phyloP scores from a whole-genome alignment of 2,329 filamentous ascomycete genomes.

The Thielaviopsis ethacetica region DNA sequence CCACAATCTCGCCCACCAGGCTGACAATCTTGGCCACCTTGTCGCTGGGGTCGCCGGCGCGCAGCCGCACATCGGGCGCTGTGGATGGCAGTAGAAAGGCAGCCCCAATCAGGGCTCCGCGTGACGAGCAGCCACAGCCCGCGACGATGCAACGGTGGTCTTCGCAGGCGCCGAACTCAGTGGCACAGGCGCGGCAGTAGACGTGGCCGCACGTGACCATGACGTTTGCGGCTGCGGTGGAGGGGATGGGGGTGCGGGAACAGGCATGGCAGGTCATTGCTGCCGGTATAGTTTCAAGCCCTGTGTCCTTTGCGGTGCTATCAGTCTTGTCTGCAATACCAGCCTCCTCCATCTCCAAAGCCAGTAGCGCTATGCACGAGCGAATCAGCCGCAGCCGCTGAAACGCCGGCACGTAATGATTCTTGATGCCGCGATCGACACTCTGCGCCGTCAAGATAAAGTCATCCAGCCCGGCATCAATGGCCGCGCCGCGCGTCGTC shows the following conservation, averaged over 20 bases:
- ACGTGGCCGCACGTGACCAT: slow-evolving; percentile 17
- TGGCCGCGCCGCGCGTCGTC: slow-evolving; percentile 11
- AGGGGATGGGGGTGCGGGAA: neutral
- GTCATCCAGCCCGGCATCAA: slow-evolving; percentile 14
- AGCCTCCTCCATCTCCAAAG: too few relatives aligned
- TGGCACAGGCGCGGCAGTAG: slow-evolving; percentile 14
- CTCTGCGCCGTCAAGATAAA: slow-evolving; percentile 14
- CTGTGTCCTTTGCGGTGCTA: too few relatives aligned
- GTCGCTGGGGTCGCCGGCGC: neutral
- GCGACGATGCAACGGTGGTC: slow-evolving; percentile 12
- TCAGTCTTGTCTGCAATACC: too few relatives aligned
- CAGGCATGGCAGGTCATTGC: slow-evolving; percentile 9
- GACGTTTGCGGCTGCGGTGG: neutral
- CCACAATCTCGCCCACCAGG: neutral
- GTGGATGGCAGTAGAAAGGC: slow-evolving; percentile 5
- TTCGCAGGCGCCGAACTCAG: neutral
- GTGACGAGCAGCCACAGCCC: slow-evolving; percentile 3
- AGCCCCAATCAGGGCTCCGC: slow-evolving; percentile 5
- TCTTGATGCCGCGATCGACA: slow-evolving; percentile 4
- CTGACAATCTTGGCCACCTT: slow-evolving; percentile 16
- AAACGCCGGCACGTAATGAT: slow-evolving; percentile 3
- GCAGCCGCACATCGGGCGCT: neutral
- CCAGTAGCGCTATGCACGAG: neutral
- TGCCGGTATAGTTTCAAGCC: too few relatives aligned
- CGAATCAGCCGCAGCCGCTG: slow-evolving; percentile 6